Conservation (phyloP, 1,139 yeast genomes). For the Scheffersomyces titani region DNA sequence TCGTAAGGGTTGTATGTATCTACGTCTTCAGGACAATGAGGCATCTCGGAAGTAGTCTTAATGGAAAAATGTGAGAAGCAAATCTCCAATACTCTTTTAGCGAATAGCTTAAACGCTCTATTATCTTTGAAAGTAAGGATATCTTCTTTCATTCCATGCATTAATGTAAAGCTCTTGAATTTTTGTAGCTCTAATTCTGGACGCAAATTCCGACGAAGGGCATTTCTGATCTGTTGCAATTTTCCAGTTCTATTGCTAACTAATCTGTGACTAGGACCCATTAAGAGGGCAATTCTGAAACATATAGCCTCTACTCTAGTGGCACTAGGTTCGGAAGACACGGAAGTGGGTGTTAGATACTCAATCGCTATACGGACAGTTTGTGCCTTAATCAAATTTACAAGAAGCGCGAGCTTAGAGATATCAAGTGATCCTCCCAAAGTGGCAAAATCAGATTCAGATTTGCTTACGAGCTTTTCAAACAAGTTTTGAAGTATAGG, state of each 20-base stretch:
- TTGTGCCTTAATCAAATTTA: conserved; percentile 8
- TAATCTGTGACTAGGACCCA: conserved; percentile 15
- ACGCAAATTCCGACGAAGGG: conserved; percentile 14
- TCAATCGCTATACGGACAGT: conserved; percentile 8
- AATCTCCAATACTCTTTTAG: not conserved
- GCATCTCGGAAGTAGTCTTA: not conserved
- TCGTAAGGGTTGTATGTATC: conserved; percentile 1
- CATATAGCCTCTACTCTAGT: not conserved
- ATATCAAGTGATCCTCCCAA: not conserved
- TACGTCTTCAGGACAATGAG: not conserved
- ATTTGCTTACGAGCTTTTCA: not conserved
- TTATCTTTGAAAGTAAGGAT: not conserved
- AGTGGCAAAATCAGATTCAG: not conserved
- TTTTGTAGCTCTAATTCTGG: conserved; percentile 5
- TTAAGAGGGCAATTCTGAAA: not conserved
- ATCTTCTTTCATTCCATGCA: not conserved
- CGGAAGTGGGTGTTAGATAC: not conserved
- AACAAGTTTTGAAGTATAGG: conserved; percentile 14
- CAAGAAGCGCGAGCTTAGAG: conserved; percentile 2
- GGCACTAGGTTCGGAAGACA: not conserved
- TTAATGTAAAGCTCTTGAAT: not conserved
- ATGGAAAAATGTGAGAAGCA: not conserved
- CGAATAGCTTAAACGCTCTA: not conserved
- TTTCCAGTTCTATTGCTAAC: conserved; percentile 12
- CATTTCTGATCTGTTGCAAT: conserved; percentile 10